A percentile compares a stretch with the other conserved stretches of the same genome.
These are phyloP conservation scores for Fusarium euwallaceae DNA, from an alignment of 2,329 filamentous ascomycete genomes.

Conservation along the genomic window DNA sequence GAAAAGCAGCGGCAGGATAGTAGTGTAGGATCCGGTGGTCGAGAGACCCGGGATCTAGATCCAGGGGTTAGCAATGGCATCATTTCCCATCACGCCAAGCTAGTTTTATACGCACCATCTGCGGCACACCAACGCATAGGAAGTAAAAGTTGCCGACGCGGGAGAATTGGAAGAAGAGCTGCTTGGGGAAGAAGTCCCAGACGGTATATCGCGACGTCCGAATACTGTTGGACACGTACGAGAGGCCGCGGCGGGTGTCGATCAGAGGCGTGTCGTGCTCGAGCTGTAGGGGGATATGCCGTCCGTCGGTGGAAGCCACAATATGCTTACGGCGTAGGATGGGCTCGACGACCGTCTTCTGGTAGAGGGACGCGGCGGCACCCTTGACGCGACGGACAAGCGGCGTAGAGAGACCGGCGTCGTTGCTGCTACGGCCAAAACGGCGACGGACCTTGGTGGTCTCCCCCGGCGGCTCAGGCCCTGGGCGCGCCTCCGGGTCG, in stretches of 20 bases:
- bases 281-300: slow-evolving; percentile 60
- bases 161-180: slow-evolving; percentile 87
- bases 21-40: slow-evolving; percentile 82
- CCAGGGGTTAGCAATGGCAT: slow-evolving; percentile 21
- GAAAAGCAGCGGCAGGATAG: slow-evolving; percentile 79
- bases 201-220: slow-evolving; percentile 86
- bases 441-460: slow-evolving; percentile 18
- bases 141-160: slow-evolving; percentile 92
- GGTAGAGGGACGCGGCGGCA: slow-evolving; percentile 48
- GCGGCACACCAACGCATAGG: slow-evolving; percentile 83
- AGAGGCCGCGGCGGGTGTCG: slow-evolving; percentile 63
- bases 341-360: slow-evolving; percentile 58
- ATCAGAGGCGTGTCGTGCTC: slow-evolving; percentile 57
- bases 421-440: slow-evolving; percentile 25
- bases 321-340: slow-evolving; percentile 76
- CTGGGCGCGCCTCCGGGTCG: slow-evolving; percentile 26
- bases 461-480: slow-evolving; percentile 11
- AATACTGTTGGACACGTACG: slow-evolving; percentile 73
- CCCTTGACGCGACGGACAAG: slow-evolving; percentile 40
- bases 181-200: slow-evolving; percentile 88
- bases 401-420: slow-evolving; percentile 20
- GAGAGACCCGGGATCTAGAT: slow-evolving; percentile 74
- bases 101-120: slow-evolving; percentile 65
- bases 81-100: background rate
- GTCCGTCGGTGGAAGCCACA: slow-evolving; percentile 79